phyloP scores from a whole-genome alignment of 257 asterid species.

The Jacaranda copaia region DNA sequence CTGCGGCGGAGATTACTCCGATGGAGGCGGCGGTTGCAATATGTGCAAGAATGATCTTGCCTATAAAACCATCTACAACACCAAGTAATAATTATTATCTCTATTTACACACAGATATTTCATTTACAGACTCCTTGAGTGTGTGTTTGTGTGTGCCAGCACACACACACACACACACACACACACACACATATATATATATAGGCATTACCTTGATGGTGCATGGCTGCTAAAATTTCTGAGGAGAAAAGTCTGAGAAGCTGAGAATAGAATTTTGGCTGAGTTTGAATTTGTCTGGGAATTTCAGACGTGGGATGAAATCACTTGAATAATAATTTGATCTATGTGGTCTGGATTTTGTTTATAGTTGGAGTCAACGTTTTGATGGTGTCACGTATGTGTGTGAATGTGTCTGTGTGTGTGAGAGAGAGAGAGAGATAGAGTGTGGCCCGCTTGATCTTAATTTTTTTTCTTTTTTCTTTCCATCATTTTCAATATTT shows the following conservation, averaged over 20 bases:
- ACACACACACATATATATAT: not conserved
- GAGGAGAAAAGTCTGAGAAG: constrained; percentile 17
- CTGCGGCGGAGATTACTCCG: constrained; percentile 57
- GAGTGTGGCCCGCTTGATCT: no score
- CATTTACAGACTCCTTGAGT: not conserved
- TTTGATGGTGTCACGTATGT: not conserved
- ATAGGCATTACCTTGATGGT: constrained; percentile 29
- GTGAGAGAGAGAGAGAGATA: no score
- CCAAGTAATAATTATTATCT: no score
- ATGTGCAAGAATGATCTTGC: constrained; percentile 48
- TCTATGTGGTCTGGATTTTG: not conserved
- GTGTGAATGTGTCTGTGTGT: not conserved
- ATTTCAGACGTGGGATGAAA: constrained; percentile 24
- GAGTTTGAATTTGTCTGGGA: not conserved
- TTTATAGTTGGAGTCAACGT: not conserved
- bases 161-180: no score
- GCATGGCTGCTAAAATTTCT: not conserved
- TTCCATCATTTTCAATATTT: no score
- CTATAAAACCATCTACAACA: constrained; percentile 39
- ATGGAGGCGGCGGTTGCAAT: constrained; percentile 53
- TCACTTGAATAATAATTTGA: not conserved
- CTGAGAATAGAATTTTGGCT: not conserved
- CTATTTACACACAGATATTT: not conserved
- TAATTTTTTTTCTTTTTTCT: no score
- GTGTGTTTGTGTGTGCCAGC: not conserved